Conservation (phyloP, 768 basidiomycete species). For the Steccherinum ochraceum region DNA sequence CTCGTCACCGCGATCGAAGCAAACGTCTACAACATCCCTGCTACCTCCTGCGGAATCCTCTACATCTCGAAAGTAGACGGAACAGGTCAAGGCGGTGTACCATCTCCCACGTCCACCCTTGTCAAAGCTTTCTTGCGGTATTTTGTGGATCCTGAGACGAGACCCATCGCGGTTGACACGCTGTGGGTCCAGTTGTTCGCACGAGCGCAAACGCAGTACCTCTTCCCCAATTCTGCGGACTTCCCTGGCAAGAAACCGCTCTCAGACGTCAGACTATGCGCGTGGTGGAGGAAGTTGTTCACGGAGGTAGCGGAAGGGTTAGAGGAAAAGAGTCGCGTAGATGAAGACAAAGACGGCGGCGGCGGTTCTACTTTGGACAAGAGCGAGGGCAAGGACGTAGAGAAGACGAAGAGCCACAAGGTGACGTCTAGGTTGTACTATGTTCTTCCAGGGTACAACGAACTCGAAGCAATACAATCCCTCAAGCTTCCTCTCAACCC, state of each 20-base stretch:
- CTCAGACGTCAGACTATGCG: constrained; percentile 73
- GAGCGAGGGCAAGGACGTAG: constrained; percentile 1
- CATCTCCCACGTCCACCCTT: constrained; percentile 66
- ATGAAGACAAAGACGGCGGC: no score
- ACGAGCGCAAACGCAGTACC: constrained; percentile 82
- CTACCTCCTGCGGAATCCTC: constrained; percentile 63
- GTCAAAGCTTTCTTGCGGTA: constrained; percentile 59
- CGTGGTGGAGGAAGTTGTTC: constrained; percentile 88
- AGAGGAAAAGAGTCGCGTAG: constrained; percentile 21
- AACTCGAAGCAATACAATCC: constrained; percentile 59
- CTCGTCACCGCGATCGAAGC: constrained; percentile 80
- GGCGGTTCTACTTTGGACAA: no score
- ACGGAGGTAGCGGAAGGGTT: constrained; percentile 46
- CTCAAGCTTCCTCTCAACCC: constrained; percentile 34
- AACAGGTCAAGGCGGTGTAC: constrained; percentile 64
- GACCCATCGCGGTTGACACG: constrained; percentile 49
- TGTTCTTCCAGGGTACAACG: constrained; percentile 63
- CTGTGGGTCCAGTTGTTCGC: constrained; percentile 89
- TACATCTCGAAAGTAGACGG: constrained; percentile 96
- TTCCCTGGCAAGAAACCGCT: constrained; percentile 65
- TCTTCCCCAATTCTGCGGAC: constrained; percentile 85
- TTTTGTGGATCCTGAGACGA: constrained; percentile 57
- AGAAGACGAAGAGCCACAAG: constrained; percentile 22
- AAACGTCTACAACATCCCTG: constrained; percentile 64
- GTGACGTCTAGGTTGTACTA: constrained; percentile 43